These are phyloP conservation scores for Wilcoxina mikolae DNA, from an alignment of 495 filamentous ascomycete genomes.

Conservation along the genomic window DNA sequence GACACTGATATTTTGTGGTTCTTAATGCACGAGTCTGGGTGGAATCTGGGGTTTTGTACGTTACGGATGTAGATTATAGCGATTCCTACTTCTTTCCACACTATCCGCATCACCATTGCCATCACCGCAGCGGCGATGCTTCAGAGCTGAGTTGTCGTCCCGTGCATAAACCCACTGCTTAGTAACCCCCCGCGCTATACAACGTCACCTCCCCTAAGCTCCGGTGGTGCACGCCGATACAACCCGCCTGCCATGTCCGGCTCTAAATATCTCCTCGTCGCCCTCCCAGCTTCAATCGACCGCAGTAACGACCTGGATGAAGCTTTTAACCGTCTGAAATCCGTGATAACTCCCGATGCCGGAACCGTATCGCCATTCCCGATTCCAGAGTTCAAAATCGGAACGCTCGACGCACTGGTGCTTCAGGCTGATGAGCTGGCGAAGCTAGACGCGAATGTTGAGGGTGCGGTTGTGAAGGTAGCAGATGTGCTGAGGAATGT, in stretches of 20 bases:
- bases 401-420: conserved; percentile 87
- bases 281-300: conserved; percentile 58
- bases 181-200: conserved; percentile 1
- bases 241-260: neutral
- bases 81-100: too few species aligned
- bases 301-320: conserved; percentile 62
- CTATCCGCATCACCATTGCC: too few species aligned
- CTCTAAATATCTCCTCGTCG: conserved; percentile 49
- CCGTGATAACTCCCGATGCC: conserved; percentile 45
- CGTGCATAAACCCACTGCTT: too few species aligned
- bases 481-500: conserved; percentile 68
- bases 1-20: too few species aligned
- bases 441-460: conserved; percentile 68
- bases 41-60: too few species aligned
- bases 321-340: conserved; percentile 55
- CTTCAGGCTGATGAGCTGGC: conserved; percentile 89
- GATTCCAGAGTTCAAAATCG: conserved; percentile 93
- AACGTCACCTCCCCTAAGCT: neutral
- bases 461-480: conserved; percentile 74
- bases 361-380: conserved; percentile 62
- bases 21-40: too few species aligned
- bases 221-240: neutral
- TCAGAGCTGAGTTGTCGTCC: too few species aligned
- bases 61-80: too few species aligned
- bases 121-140: too few species aligned